Evolutionary conservation across 345 rosid genomes (phyloP).

Genomic region (Dipteronia sinensis): DNA sequence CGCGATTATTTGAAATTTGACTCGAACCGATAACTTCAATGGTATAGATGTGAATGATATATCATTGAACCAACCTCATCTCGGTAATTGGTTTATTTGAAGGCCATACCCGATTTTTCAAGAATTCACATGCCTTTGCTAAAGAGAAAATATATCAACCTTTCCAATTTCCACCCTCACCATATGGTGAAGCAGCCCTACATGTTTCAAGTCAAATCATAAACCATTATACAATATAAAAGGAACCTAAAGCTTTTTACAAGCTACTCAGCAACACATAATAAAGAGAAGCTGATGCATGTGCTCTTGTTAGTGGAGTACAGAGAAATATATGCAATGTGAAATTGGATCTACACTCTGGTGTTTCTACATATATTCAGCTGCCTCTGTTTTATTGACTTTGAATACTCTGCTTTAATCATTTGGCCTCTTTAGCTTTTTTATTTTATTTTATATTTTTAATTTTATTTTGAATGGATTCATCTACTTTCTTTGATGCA

Average conservation of each 20-base stretch:
- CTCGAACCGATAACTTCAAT: too few relatives aligned
- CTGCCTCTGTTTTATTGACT: not conserved
- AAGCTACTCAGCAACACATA: not conserved
- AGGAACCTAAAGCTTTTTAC: not conserved
- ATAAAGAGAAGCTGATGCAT: not conserved
- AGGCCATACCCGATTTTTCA: too few relatives aligned
- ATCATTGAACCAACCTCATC: too few relatives aligned
- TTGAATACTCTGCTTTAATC: not conserved
- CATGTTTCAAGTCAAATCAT: not conserved
- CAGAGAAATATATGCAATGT: not conserved
- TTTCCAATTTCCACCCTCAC: not conserved
- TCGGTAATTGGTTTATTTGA: too few relatives aligned
- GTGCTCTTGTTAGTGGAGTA: not conserved
- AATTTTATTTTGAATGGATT: too few relatives aligned
- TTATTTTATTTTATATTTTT: not conserved
- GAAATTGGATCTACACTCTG: not conserved
- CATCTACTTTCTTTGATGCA: not conserved
- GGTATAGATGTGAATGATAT: too few relatives aligned
- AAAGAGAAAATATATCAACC: not conserved
- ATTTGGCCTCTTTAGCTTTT: too few relatives aligned
- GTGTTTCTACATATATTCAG: not conserved
- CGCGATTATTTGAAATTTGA: too few relatives aligned
- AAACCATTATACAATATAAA: not conserved
- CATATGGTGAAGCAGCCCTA: not conserved
- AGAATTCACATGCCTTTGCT: slow-evolving; percentile 1